A percentile compares a stretch with the other conserved stretches of the same genome.
These are phyloP conservation scores for Argentina anserina DNA, from an alignment of 306 rosid genomes.

Conservation along the genomic window DNA sequence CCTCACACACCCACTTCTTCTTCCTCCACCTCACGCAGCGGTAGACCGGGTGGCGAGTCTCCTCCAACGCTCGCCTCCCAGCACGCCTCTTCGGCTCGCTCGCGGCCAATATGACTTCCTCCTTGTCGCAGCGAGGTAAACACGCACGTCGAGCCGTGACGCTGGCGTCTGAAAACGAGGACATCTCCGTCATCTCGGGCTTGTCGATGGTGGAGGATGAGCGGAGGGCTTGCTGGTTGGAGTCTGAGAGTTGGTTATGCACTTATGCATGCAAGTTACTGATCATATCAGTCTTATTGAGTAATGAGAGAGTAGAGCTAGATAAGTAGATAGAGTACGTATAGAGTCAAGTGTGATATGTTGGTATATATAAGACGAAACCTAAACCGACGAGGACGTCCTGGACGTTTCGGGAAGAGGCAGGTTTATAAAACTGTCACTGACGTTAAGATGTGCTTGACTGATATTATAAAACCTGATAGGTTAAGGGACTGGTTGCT, in stretches of 20 bases:
- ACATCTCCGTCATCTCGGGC: conserved; percentile 19
- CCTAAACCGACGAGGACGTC: no score
- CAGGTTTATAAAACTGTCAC: no score
- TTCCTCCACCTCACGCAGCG: conserved; percentile 67
- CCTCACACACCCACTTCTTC: conserved; percentile 88
- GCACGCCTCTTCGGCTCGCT: conserved; percentile 61
- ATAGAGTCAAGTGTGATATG: no score
- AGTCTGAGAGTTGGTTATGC: neutral
- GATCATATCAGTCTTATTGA: neutral
- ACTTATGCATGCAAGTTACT: no score
- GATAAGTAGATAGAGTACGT: no score
- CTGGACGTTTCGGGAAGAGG: no score
- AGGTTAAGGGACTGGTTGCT: no score
- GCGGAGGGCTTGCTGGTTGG: neutral
- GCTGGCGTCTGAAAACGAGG: conserved; percentile 22
- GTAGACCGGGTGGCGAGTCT: conserved; percentile 78
- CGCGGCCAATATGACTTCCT: conserved; percentile 43
- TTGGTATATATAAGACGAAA: no score
- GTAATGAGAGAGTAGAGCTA: no score
- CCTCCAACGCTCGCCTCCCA: conserved; percentile 58
- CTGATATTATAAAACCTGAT: no score
- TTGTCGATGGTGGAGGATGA: neutral
- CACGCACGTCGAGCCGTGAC: neutral
- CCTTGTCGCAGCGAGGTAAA: conserved; percentile 35
- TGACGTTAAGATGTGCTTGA: no score